Percentiles rank a stretch among this genome's conserved stretches.
Conservation (phyloP, 129 eudicot species). For the Ambrosia trifida region DNA sequence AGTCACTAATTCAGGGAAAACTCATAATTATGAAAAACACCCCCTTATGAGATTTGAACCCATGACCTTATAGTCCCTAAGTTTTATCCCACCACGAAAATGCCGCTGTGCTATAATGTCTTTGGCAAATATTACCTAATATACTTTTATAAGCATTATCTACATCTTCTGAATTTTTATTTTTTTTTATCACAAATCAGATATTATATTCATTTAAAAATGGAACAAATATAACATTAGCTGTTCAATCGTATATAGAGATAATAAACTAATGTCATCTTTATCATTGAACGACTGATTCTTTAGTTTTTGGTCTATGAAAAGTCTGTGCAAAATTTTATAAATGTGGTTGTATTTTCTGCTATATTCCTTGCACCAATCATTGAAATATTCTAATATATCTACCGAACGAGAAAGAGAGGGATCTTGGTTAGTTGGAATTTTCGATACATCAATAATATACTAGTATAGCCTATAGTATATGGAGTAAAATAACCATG, state of each 20-base stretch:
- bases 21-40: no score
- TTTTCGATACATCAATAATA: background rate
- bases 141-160: no score
- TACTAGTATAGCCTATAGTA: background rate
- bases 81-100: no score
- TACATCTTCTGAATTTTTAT: background rate
- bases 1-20: no score
- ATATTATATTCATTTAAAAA: background rate
- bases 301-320: conserved; percentile 18
- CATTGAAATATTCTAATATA: conserved; percentile 13
- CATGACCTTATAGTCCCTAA: no score
- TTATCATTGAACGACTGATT: conserved; percentile 17
- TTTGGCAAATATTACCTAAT: no score
- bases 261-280: conserved; percentile 3
- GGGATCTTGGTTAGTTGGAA: conserved; percentile 13
- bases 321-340: conserved; percentile 9
- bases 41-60: no score
- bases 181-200: background rate
- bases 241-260: background rate
- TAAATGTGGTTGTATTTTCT: conserved; percentile 1
- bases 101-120: no score
- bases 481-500: background rate
- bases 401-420: background rate
- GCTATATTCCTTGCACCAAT: conserved; percentile 17
- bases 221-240: background rate